A percentile compares a stretch with the other conserved stretches of the same genome.
These are phyloP conservation scores for Dioszegia aurantiaca DNA, from an alignment of 768 basidiomycete genomes.

Conservation along the genomic window DNA sequence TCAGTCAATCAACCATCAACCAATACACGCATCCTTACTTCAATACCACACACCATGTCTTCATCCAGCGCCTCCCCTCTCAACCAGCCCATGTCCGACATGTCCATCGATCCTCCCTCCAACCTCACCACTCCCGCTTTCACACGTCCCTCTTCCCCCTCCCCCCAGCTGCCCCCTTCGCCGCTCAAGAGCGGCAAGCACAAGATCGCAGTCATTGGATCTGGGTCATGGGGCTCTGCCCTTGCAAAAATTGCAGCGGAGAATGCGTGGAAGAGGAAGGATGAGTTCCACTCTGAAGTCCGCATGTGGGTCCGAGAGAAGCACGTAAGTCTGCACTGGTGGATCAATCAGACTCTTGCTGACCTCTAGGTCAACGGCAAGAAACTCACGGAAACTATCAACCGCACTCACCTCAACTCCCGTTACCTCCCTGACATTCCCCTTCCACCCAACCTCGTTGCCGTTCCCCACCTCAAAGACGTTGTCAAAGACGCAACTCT, in stretches of 20 bases:
- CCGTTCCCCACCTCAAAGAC: conserved; percentile 53
- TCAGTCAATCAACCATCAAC: not conserved
- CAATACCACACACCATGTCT: conserved; percentile 13
- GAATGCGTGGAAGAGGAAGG: conserved; percentile 46
- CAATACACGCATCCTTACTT: not conserved
- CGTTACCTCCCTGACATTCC: conserved; percentile 55
- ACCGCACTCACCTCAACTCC: conserved; percentile 55
- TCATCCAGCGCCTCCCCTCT: conserved; percentile 11
- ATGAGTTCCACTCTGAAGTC: conserved; percentile 54
- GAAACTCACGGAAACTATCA: conserved; percentile 55
- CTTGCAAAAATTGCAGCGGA: conserved; percentile 54
- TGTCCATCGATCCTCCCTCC: conserved; percentile 37
- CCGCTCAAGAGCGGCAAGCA: conserved; percentile 48
- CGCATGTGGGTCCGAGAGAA: conserved; percentile 57
- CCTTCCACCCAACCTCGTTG: conserved; percentile 54
- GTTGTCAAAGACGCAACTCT: conserved; percentile 55
- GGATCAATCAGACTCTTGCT: not conserved
- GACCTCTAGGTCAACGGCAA: conserved; percentile 47
- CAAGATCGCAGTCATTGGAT: conserved; percentile 51
- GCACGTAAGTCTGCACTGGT: conserved; percentile 42
- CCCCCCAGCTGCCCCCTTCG: conserved; percentile 42
- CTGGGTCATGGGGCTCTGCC: conserved; percentile 54
- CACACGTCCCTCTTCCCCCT: conserved; percentile 50
- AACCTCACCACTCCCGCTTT: conserved; percentile 47
- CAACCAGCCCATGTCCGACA: conserved; percentile 23